These are phyloP conservation scores for Sextonia rubra DNA, from an alignment of 164 flowering plant genomes.

Conservation along the genomic window DNA sequence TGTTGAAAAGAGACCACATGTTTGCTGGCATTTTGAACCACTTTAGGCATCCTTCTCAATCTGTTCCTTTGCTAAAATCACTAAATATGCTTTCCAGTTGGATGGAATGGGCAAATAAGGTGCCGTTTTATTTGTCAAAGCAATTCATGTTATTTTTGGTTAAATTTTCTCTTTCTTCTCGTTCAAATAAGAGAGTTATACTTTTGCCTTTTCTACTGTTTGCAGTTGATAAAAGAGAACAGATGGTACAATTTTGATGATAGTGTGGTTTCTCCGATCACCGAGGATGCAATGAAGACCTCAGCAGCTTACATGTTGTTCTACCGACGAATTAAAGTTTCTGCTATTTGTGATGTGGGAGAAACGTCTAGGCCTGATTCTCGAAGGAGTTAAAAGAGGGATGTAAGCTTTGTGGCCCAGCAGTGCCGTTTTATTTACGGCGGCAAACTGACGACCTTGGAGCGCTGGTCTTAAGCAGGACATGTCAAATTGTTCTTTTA, in stretches of 20 bases:
- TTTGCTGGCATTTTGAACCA: too few species aligned
- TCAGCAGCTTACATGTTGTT: constrained; percentile 87
- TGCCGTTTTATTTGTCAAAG: too few species aligned
- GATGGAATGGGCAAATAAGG: too few species aligned
- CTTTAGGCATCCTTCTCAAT: too few species aligned
- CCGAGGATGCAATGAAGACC: constrained; percentile 66
- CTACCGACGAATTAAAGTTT: constrained; percentile 52
- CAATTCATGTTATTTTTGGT: too few species aligned
- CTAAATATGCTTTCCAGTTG: too few species aligned
- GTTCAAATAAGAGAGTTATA: too few species aligned
- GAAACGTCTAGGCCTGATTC: constrained; percentile 26
- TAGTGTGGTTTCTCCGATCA: constrained; percentile 60
- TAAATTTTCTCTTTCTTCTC: too few species aligned
- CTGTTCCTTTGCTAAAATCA: too few species aligned
- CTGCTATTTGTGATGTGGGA: constrained; percentile 17
- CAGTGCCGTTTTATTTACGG: not conserved
- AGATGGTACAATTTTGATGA: constrained; percentile 95
- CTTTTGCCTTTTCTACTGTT: not conserved
- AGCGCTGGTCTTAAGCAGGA: not conserved
- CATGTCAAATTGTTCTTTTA: not conserved
- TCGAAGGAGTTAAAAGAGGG: not conserved
- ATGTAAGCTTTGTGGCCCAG: too few species aligned
- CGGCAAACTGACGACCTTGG: not conserved
- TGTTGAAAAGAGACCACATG: too few species aligned
- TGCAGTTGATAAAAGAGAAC: constrained; percentile 74